phyloP scores from a whole-genome alignment of 2,329 filamentous ascomycete genomes.

The Botrytis medusae region DNA sequence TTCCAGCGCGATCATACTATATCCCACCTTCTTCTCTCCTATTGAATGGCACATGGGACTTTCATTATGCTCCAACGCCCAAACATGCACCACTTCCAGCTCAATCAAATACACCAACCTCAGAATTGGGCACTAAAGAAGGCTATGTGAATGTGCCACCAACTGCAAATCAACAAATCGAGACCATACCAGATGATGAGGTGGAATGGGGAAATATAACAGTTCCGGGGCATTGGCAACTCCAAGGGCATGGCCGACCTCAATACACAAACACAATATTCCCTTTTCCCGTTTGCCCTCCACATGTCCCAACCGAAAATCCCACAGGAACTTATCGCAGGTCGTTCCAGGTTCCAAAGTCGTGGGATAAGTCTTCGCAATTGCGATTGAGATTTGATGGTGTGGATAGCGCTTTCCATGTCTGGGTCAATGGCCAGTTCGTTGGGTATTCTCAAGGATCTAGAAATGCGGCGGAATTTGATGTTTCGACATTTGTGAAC shows the following conservation, averaged over 20 bases:
- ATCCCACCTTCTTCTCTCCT: conserved; percentile 51
- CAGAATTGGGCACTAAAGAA: background rate
- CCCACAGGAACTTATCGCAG: conserved; percentile 54
- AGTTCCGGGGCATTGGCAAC: conserved; percentile 69
- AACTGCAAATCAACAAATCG: background rate
- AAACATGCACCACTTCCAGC: conserved; percentile 45
- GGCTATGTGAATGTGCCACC: background rate
- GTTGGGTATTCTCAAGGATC: conserved; percentile 69
- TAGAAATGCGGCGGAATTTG: conserved; percentile 69
- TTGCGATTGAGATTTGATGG: conserved; percentile 68
- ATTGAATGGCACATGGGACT: conserved; percentile 59
- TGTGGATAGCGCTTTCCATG: conserved; percentile 69
- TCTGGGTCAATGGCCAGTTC: conserved; percentile 64
- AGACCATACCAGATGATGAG: background rate
- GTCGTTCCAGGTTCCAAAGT: conserved; percentile 48
- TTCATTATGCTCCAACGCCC: conserved; percentile 50
- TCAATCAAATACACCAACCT: conserved; percentile 8
- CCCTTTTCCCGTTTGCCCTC: conserved; percentile 65
- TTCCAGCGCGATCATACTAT: conserved; percentile 53
- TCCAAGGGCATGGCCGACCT: conserved; percentile 64
- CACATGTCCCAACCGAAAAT: conserved; percentile 54
- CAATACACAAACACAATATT: conserved; percentile 67
- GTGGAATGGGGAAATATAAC: conserved; percentile 43
- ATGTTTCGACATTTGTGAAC: conserved; percentile 55
- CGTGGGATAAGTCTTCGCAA: conserved; percentile 46